Evolutionary conservation across 2,329 filamentous ascomycete genomes (phyloP).

Genomic region (Ramularia collo-cygni): DNA sequence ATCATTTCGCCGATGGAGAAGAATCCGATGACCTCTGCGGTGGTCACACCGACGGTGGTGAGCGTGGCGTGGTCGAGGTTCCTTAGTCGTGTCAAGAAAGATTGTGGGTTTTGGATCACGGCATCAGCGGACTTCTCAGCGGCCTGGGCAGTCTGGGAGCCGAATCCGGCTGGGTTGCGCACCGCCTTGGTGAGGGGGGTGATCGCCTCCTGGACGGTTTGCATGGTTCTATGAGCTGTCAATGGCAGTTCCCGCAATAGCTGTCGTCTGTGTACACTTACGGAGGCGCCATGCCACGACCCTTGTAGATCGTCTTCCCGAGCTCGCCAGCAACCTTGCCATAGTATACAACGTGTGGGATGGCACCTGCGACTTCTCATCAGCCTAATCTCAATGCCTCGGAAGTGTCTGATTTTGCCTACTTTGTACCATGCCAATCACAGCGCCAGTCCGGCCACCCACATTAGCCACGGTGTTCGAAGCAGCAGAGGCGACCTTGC

Average conservation of each 20-base stretch:
- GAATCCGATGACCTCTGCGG: constrained; percentile 86
- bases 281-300: constrained; percentile 91
- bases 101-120: constrained; percentile 50
- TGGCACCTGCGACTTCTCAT: constrained; percentile 57
- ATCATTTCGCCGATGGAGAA: constrained; percentile 98
- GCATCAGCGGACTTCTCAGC: constrained; percentile 39
- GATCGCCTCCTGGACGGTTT: constrained; percentile 82
- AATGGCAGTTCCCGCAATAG: constrained; percentile 4
- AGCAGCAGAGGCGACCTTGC: constrained; percentile 62
- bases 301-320: constrained; percentile 75
- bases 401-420: constrained; percentile 37
- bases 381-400: constrained; percentile 8
- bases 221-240: constrained; percentile 54
- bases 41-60: constrained; percentile 65
- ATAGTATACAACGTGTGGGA: constrained; percentile 87
- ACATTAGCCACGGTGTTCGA: constrained; percentile 63
- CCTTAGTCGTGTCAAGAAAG: constrained; percentile 53
- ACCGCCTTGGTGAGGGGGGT: constrained; percentile 64
- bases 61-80: constrained; percentile 66
- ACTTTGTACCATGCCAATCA: constrained; percentile 82
- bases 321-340: constrained; percentile 82
- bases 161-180: constrained; percentile 59
- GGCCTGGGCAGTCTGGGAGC: constrained; percentile 33
- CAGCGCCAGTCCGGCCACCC: constrained; percentile 73
- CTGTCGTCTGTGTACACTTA: constrained; percentile 48